Evolutionary conservation across 495 filamentous ascomycete genomes (phyloP), one percentile per base, ranked within the genome.

Genomic region (Penicillium odoratum): DNA sequence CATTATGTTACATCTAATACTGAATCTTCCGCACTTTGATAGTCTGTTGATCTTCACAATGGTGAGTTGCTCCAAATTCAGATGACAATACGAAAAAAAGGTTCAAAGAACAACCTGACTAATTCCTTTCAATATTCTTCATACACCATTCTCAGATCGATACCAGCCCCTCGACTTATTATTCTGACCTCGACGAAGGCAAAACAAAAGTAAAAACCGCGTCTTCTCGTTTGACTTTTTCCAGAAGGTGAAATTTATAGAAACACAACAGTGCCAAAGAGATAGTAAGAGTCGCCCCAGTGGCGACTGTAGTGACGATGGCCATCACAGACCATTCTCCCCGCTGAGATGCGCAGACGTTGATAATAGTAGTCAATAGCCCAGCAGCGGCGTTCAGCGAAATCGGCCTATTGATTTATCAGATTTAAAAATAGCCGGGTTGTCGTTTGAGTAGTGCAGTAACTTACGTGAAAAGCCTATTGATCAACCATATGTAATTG

Each of bases 311-410:
- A 29, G 56, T 63, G 13, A 45, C 53, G 5, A 63, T 49, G n/a
- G 56, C 56, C 53, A 63, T 63, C 15, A 59, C 53, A 21, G 61
- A 63, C 53, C 49, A 63, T 16, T 46, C 33, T 13, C 57, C 56
- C 7, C 53, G 51, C 7, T 51, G 26, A 18, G 56, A 59, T 31
- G 61, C 28, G 33, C 29, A 59, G 21, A 63, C 57, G 31, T 63
- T 63, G 29, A 63, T 50, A 11, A 57, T 40, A 13, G 53, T 63
- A 18, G 61, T 63, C 5, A 63, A 46, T 40, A 63, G 45, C 36
- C 56, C 57, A 48, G 61, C 57, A 30, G 51, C 53, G 10, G 56
- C 50, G 34, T 59, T 63, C 16, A 63, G 53, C 16, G 49, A 51
- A 13, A 56, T 47, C 31, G 56, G 57, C 42, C 61, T 62, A 21